These are phyloP conservation scores for Fragaria iinumae DNA, from an alignment of 306 rosid species.

Conservation along the genomic window DNA sequence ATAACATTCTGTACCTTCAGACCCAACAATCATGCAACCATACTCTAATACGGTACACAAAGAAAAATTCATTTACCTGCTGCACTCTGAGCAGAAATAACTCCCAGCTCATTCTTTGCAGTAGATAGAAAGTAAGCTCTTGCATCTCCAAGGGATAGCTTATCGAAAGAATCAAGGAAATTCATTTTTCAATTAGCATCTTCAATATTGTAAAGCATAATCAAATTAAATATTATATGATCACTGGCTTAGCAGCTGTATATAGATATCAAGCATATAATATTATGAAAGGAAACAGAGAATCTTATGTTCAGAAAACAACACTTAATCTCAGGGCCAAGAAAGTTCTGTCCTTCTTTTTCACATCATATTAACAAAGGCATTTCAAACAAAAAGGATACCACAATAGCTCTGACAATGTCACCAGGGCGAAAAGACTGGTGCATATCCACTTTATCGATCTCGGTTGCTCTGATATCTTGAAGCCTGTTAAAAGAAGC, in stretches of 20 bases:
- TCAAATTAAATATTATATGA: not conserved
- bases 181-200: constrained; percentile 6
- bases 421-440: constrained; percentile 72
- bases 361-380: not conserved
- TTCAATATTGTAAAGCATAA: constrained; percentile 1
- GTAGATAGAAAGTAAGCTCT: constrained; percentile 87
- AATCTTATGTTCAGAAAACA: too few relatives aligned
- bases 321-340: not conserved
- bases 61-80: constrained; percentile 46
- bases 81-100: constrained; percentile 82
- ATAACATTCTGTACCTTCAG: not conserved
- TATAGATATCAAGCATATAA: not conserved
- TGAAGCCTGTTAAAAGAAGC: constrained; percentile 64
- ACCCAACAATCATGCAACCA: not conserved
- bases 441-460: constrained; percentile 94
- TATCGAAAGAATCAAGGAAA: constrained; percentile 34
- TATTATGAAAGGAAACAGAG: not conserved
- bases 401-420: constrained; percentile 76
- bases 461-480: constrained; percentile 94
- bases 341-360: not conserved
- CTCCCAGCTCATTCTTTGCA: constrained; percentile 89
- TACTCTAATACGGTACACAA: not conserved
- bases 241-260: not conserved
- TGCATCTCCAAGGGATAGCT: constrained; percentile 96
- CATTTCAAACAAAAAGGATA: constrained; percentile 39